Evolutionary conservation across 768 basidiomycete species (phyloP).

Genomic region (Lactifluus subvellereus): DNA sequence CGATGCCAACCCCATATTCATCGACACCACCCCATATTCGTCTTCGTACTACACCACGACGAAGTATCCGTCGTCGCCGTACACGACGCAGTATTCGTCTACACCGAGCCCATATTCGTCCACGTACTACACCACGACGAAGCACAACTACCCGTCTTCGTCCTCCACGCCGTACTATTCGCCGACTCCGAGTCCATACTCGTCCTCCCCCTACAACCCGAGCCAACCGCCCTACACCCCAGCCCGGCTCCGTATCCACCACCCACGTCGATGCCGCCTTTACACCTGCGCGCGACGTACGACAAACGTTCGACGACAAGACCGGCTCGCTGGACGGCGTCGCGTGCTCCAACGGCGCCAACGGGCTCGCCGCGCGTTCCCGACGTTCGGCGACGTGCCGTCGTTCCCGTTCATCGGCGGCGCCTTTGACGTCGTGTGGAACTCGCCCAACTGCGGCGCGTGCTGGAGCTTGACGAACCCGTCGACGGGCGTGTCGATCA

Average conservation of each 20-base stretch:
- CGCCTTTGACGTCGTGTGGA: constrained; percentile 44
- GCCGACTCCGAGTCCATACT: background rate
- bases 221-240: background rate
- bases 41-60: background rate
- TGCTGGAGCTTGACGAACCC: constrained; percentile 56
- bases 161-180: background rate
- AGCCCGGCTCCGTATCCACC: background rate
- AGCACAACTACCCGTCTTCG: background rate
- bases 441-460: constrained; percentile 49
- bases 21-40: background rate
- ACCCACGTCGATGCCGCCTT: background rate
- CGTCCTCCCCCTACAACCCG: background rate
- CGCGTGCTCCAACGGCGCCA: constrained; percentile 47
- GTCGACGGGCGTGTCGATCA: constrained; percentile 36
- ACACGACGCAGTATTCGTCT: background rate
- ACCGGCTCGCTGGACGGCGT: constrained; percentile 37
- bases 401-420: constrained; percentile 58
- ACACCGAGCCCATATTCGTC: background rate
- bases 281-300: constrained; percentile 29
- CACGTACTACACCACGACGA: background rate
- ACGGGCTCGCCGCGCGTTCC: constrained; percentile 47
- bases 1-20: background rate
- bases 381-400: constrained; percentile 47
- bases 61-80: background rate
- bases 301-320: constrained; percentile 47